These are phyloP conservation scores for Purpureocillium takamizusanense DNA, from an alignment of 2,329 filamentous ascomycete genomes.

Conservation along the genomic window DNA sequence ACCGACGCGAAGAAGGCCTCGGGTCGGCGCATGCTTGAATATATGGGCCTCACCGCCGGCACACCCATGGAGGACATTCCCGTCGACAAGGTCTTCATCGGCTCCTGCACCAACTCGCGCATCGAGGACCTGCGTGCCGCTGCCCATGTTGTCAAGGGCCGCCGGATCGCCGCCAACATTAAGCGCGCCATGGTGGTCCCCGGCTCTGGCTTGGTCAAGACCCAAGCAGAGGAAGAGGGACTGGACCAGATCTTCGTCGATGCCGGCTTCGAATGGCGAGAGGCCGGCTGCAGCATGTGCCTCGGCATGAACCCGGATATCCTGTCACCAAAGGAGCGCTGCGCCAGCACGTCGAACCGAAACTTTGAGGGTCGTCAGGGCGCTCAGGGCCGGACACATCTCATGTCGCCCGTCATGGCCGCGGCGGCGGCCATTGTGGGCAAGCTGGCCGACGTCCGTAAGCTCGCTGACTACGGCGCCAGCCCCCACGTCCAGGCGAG, in stretches of 20 bases:
- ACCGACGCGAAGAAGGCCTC: slow-evolving; percentile 72
- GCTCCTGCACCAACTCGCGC: slow-evolving; percentile 93
- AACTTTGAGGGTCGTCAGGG: slow-evolving; percentile 98
- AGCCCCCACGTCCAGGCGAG: slow-evolving; percentile 52
- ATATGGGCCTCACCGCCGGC: slow-evolving; percentile 87
- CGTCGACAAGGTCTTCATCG: slow-evolving; percentile 95
- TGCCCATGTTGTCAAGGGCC: slow-evolving; percentile 76
- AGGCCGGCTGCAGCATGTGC: slow-evolving; percentile 98
- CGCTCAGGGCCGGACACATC: slow-evolving; percentile 79
- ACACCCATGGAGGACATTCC: slow-evolving; percentile 86
- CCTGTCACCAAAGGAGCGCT: slow-evolving; percentile 81
- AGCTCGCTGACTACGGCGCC: slow-evolving; percentile 55
- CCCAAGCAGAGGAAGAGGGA: slow-evolving; percentile 82
- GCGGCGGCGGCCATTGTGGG: slow-evolving; percentile 84
- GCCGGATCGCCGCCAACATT: slow-evolving; percentile 77
- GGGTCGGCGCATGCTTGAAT: slow-evolving; percentile 77
- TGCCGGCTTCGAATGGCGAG: slow-evolving; percentile 94
- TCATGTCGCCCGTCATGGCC: slow-evolving; percentile 97
- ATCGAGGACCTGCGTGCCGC: slow-evolving; percentile 92
- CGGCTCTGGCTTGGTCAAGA: slow-evolving; percentile 89
- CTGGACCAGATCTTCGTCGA: slow-evolving; percentile 87
- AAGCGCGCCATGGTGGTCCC: slow-evolving; percentile 95
- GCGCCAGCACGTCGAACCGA: slow-evolving; percentile 90
- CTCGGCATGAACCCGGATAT: slow-evolving; percentile 99
- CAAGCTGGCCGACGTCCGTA: slow-evolving; percentile 85